phyloP scores from a whole-genome alignment of 495 filamentous ascomycete species.

The Neurospora sp. region DNA sequence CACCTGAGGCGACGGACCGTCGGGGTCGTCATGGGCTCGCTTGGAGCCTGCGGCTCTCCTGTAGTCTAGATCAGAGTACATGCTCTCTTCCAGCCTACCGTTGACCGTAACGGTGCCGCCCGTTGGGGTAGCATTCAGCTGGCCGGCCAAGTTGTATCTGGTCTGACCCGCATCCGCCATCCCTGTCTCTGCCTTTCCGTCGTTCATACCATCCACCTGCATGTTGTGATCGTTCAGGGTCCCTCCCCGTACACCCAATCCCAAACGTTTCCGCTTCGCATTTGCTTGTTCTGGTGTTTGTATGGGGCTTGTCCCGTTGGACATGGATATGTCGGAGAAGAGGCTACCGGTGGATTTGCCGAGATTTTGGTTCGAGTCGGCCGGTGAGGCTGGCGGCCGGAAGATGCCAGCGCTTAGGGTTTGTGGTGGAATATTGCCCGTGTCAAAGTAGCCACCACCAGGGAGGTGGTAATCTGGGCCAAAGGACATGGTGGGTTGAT shows the following conservation, averaged over 20 bases:
- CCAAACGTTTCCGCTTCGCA: slow-evolving; percentile 31
- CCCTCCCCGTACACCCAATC: slow-evolving; percentile 16
- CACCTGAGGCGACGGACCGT: slow-evolving; percentile 12
- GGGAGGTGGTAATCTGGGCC: slow-evolving; percentile 37
- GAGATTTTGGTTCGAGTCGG: slow-evolving; percentile 50
- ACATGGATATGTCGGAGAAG: slow-evolving; percentile 30
- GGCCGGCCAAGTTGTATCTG: slow-evolving; percentile 46
- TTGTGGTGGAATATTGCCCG: slow-evolving; percentile 28
- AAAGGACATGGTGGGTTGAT: slow-evolving; percentile 28
- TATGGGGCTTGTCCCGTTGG: slow-evolving; percentile 3
- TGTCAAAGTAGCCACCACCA: slow-evolving; percentile 38
- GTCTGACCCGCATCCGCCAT: slow-evolving; percentile 10
- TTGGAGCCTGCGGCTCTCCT: slow-evolving; percentile 36
- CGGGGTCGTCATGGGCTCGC: slow-evolving; percentile 15
- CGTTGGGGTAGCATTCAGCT: slow-evolving; percentile 49
- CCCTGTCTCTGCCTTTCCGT: slow-evolving; percentile 14
- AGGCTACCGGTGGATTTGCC: slow-evolving; percentile 44
- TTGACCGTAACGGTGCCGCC: slow-evolving; percentile 37
- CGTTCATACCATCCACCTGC: slow-evolving; percentile 18
- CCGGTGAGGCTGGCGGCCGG: slow-evolving; percentile 56
- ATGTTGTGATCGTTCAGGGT: slow-evolving; percentile 24
- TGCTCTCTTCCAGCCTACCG: slow-evolving; percentile 36
- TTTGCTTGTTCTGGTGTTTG: slow-evolving; percentile 10
- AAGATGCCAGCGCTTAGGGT: slow-evolving; percentile 48
- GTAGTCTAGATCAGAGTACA: slow-evolving; percentile 47